Evolutionary conservation across 352 stramenopile species (phyloP), one percentile per base, ranked within the genome.

Genomic region (Lagenidium sp.): DNA sequence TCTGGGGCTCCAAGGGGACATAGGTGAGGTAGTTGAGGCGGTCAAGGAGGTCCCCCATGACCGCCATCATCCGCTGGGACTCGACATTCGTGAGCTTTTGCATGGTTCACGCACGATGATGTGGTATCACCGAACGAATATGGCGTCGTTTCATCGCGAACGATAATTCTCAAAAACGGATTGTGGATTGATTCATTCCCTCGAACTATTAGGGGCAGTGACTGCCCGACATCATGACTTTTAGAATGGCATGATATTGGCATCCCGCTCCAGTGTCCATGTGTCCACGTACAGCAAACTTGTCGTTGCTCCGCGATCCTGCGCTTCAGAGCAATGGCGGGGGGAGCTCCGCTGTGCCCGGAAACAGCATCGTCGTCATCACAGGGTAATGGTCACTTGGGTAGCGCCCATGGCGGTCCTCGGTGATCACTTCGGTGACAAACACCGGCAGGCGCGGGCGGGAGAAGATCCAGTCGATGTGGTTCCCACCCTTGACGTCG

Each of bases 381-480:
- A 94, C 89, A n/a, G 81, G 81, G 56, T 94, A 94, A 60, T 94
- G 81, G 38, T 94, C 78, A 4, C 78, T 91, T 42, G 81, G 81
- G 50, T 91, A 91, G 25, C 71, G 74, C 28, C 81, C 78, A 19
- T 91, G 72, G 42, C 76, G 76, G 36, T 76, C 54, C 50, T 94
- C 81, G 1, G 78, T 91, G 45, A 94, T 87, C 21, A 94, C 78
- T 48, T 91, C 69, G 6, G 76, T 86, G 22, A 65, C 58, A 3
- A 91, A 44, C 35, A 94, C 81, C 16, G 54, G 70, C 74, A 91
- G 87, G 29, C 72, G 43, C 30, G 81, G 81, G 6, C 78, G 78
- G 47, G 78, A 91, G 45, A 93, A 87, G 55, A 94, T 89, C 81
- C 81, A 94, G 50, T 94, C 81, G 49, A 94, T 94, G 57, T 94